These are phyloP conservation scores for Phytophthora pinifolia DNA, from an alignment of 352 stramenopile genomes.

Conservation along the genomic window DNA sequence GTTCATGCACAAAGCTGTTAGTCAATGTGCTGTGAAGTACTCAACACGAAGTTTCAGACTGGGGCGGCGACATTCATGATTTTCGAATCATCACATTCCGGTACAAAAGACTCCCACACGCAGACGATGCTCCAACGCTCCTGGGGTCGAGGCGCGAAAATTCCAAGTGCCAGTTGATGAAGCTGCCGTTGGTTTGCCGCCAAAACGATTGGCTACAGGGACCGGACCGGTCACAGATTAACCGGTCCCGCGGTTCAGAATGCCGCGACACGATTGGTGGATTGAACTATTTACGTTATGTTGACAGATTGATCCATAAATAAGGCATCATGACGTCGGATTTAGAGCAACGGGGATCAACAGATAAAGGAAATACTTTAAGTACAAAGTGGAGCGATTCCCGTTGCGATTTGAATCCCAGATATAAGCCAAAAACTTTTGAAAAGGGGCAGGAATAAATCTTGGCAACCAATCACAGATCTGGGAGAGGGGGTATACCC, in stretches of 20 bases:
- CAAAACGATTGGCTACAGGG: slow-evolving; percentile 28
- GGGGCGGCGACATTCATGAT: slow-evolving; percentile 88
- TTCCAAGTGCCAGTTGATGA: too few relatives aligned
- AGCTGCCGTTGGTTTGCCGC: too few relatives aligned
- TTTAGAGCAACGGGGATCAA: too few relatives aligned
- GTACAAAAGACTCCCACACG: slow-evolving; percentile 21
- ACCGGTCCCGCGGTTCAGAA: slow-evolving; percentile 13
- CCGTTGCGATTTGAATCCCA: too few relatives aligned
- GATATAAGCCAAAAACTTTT: too few relatives aligned
- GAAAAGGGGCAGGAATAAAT: too few relatives aligned
- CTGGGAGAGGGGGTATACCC: too few relatives aligned
- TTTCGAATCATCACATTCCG: slow-evolving; percentile 87
- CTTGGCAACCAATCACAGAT: too few relatives aligned
- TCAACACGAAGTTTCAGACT: slow-evolving; percentile 85
- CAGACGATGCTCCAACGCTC: slow-evolving; percentile 2
- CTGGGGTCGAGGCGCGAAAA: slow-evolving; percentile 18
- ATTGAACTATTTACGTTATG: background rate
- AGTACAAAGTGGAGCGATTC: too few relatives aligned
- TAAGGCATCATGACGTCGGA: too few relatives aligned
- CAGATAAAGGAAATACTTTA: too few relatives aligned
- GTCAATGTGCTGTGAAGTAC: slow-evolving; percentile 73
- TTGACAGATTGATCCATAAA: too few relatives aligned
- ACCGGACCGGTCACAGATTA: slow-evolving; percentile 25
- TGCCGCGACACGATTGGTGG: slow-evolving; percentile 5
- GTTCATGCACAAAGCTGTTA: slow-evolving; percentile 88